Conservation (phyloP, 140 eudicot species). For the Oenanthe javanica region DNA sequence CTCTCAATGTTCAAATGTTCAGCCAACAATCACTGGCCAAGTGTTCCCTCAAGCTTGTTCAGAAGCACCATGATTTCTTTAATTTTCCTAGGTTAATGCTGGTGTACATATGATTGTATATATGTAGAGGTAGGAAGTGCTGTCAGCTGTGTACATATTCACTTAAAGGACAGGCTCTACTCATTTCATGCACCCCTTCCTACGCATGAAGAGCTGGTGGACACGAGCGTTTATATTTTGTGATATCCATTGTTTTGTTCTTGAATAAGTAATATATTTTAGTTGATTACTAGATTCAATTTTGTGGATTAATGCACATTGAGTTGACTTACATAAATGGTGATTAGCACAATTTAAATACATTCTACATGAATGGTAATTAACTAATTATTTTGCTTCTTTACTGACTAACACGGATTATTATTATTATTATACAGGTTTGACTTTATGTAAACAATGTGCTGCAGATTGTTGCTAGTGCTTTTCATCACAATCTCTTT, state of each 20-base stretch:
- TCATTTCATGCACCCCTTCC: background rate
- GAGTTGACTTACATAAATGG: background rate
- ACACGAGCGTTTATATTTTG: background rate
- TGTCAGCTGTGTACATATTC: background rate
- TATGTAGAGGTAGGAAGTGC: background rate
- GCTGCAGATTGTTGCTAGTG: conserved; percentile 2
- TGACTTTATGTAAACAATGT: background rate
- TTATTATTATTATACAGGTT: too few species aligned
- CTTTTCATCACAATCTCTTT: background rate
- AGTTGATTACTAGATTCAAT: background rate
- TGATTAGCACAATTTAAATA: background rate
- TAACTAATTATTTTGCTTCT: too few species aligned
- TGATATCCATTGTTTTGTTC: background rate
- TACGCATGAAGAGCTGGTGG: conserved; percentile 12
- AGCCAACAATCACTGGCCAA: conserved; percentile 23
- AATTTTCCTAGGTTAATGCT: background rate
- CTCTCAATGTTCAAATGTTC: conserved; percentile 31
- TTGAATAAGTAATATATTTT: background rate
- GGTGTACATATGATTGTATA: background rate
- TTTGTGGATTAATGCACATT: background rate
- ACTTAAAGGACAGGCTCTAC: background rate
- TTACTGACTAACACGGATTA: too few species aligned
- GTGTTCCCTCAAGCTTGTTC: conserved; percentile 35
- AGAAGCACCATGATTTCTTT: background rate
- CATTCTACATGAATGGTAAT: too few species aligned